These are phyloP conservation scores for Beauveria australis DNA, from an alignment of 2,329 filamentous ascomycete species.

Conservation along the genomic window DNA sequence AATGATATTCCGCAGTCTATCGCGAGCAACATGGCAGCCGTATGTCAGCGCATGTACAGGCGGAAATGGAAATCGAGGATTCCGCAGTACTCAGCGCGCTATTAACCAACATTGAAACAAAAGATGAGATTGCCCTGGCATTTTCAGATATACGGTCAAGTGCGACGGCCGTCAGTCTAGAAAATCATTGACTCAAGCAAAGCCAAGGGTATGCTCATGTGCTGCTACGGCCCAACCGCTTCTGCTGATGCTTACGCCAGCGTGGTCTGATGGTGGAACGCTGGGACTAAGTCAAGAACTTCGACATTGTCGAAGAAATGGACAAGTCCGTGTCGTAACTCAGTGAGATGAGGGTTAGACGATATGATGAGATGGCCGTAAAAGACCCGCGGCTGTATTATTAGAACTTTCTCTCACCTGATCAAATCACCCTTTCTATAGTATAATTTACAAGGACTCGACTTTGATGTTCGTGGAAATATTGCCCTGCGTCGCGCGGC, in stretches of 20 bases:
- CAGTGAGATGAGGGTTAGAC: neutral
- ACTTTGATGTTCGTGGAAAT: slow-evolving; percentile 20
- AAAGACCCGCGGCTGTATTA: neutral
- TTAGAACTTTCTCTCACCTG: neutral
- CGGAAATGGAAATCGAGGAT: slow-evolving; percentile 18
- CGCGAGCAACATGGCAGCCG: slow-evolving; percentile 1
- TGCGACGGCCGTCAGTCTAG: slow-evolving; percentile 9
- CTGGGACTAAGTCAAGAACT: neutral
- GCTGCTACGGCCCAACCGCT: neutral
- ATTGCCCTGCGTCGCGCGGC: slow-evolving; percentile 20
- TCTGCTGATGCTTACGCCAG: neutral
- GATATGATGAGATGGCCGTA: neutral
- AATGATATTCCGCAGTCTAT: slow-evolving; percentile 17
- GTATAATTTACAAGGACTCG: neutral
- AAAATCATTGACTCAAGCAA: slow-evolving; percentile 10
- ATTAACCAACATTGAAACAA: neutral
- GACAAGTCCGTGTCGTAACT: neutral
- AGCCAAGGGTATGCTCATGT: slow-evolving; percentile 2
- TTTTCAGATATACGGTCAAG: slow-evolving; percentile 14
- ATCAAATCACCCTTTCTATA: neutral
- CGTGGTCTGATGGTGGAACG: neutral
- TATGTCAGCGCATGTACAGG: neutral
- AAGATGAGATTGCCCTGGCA: slow-evolving; percentile 11
- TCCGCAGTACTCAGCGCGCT: slow-evolving; percentile 16
- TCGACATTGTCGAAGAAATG: neutral